Percentiles rank a stretch among this genome's conserved stretches.
These are phyloP conservation scores for Hypoxylon intermedium DNA, from an alignment of 495 filamentous ascomycete genomes.

Conservation along the genomic window DNA sequence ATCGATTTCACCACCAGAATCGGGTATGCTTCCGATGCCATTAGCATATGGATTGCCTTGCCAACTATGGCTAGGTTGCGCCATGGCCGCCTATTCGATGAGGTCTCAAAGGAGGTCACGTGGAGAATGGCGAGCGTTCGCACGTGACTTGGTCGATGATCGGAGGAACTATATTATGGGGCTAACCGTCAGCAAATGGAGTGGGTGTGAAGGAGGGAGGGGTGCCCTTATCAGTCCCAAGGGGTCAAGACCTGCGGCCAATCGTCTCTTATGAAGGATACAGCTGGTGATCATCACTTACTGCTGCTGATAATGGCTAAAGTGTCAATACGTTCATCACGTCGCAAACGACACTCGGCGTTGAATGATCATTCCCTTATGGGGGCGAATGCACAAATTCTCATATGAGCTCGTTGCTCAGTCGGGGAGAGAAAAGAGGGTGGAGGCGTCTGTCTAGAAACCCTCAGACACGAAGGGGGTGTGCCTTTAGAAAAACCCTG, in stretches of 20 bases:
- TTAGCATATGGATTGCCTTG: conserved; percentile 9
- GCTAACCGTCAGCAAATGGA: neutral
- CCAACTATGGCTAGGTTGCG: conserved; percentile 15
- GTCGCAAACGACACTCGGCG: too few species aligned
- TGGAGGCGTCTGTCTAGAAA: conserved; percentile 26
- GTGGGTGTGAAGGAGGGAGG: neutral
- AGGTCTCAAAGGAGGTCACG: neutral
- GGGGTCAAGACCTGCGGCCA: neutral
- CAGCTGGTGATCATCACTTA: too few species aligned
- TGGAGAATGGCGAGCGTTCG: neutral
- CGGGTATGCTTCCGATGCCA: conserved; percentile 4
- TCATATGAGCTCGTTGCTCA: neutral
- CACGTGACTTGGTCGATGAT: too few species aligned
- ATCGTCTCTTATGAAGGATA: too few species aligned
- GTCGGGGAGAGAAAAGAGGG: neutral
- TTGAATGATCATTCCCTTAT: neutral
- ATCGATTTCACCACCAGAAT: neutral
- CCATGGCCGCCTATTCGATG: too few species aligned
- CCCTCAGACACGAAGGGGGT: neutral
- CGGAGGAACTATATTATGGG: neutral
- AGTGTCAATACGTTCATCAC: too few species aligned
- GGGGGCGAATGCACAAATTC: too few species aligned
- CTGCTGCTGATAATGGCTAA: too few species aligned
- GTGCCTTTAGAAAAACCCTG: conserved; percentile 25
- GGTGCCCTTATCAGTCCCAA: neutral